Base-by-base conservation (phyloP, 116 monocot species). In the Iris pallida region DNA sequence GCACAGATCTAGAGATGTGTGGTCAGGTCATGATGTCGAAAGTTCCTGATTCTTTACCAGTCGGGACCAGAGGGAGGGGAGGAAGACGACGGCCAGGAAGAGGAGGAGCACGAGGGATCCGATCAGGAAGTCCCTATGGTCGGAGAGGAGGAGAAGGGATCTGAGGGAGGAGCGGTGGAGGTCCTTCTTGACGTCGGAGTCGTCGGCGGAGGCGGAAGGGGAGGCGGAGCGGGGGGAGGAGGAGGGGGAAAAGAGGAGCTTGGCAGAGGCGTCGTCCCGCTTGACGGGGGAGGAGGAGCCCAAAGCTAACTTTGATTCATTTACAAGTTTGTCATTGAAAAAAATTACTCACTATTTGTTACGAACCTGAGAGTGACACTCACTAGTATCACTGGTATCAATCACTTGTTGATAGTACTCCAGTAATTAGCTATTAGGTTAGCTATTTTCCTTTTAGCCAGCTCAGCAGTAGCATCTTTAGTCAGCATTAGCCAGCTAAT, bases 281-380 rank as follows among this genome's bases (percentile, higher is more conserved):
- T 81, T 77, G 16, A 68, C 68, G 12, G 81, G 81, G 17, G 76
- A 76, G n/a, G 71, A 57, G 30, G n/a, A n/a, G n/a, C n/a, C n/a
- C n/a, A n/a, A n/a, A n/a, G n/a, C n/a, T n/a, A n/a, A n/a, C n/a
- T n/a, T n/a, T n/a, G n/a, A n/a, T n/a, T n/a, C n/a, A n/a, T n/a
- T n/a, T n/a, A n/a, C n/a, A n/a, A n/a, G n/a, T n/a, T n/a, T n/a
- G n/a, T n/a, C n/a, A n/a, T n/a, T n/a, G n/a, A n/a, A n/a, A n/a
- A n/a, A n/a, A n/a, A n/a, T n/a, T n/a, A n/a, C n/a, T n/a, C n/a
- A n/a, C n/a, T n/a, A n/a, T n/a, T n/a, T n/a, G n/a, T n/a, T n/a
- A n/a, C n/a, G n/a, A n/a, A n/a, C n/a, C n/a, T n/a, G n/a, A n/a
- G n/a, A n/a, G n/a, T n/a, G n/a, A n/a, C n/a, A n/a, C n/a, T n/a